phyloP scores from a whole-genome alignment of 768 basidiomycete genomes.

The Collybia sordida region DNA sequence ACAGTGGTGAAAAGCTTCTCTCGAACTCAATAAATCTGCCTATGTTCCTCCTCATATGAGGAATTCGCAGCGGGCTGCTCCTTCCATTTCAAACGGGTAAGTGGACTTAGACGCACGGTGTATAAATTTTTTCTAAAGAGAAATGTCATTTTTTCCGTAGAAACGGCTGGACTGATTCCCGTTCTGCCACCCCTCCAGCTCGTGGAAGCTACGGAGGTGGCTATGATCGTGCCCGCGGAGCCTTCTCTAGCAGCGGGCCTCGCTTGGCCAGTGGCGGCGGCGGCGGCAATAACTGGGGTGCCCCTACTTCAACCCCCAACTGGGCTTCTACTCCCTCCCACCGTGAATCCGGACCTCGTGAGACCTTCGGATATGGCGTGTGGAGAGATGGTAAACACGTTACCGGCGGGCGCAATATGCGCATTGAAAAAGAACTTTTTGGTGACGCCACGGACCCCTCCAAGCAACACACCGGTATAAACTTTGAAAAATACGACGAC shows the following conservation, averaged over 20 bases:
- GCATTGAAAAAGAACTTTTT: conserved; percentile 95
- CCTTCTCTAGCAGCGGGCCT: conserved; percentile 36
- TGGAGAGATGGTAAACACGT: conserved; percentile 93
- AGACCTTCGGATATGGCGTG: conserved; percentile 60
- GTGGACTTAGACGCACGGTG: conserved; percentile 17
- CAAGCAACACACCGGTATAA: conserved; percentile 95
- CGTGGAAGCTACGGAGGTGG: conserved; percentile 44
- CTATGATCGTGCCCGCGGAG: conserved; percentile 40
- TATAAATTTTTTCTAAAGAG: conserved; percentile 3
- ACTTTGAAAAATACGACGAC: conserved; percentile 99
- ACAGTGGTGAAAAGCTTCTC: conserved; percentile 50
- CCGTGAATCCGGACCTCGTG: conserved; percentile 46
- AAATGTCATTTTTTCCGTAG: conserved; percentile 23
- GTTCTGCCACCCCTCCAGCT: conserved; percentile 60
- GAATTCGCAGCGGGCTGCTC: conserved; percentile 82
- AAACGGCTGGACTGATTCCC: conserved; percentile 77
- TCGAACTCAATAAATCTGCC: conserved; percentile 75
- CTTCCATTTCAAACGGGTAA: conserved; percentile 62
- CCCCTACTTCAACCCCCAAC: conserved; percentile 29
- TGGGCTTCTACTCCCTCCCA: conserved; percentile 28
- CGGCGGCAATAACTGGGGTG: conserved; percentile 43
- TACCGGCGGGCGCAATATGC: conserved; percentile 77
- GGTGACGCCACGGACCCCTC: conserved; percentile 84
- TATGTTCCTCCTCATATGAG: conserved; percentile 91
- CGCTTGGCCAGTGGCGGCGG: conserved; percentile 41